Percentiles rank a stretch among this genome's conserved stretches.
Conservation (phyloP, 805 yeast genomes). For the Saturnispora diversa region DNA sequence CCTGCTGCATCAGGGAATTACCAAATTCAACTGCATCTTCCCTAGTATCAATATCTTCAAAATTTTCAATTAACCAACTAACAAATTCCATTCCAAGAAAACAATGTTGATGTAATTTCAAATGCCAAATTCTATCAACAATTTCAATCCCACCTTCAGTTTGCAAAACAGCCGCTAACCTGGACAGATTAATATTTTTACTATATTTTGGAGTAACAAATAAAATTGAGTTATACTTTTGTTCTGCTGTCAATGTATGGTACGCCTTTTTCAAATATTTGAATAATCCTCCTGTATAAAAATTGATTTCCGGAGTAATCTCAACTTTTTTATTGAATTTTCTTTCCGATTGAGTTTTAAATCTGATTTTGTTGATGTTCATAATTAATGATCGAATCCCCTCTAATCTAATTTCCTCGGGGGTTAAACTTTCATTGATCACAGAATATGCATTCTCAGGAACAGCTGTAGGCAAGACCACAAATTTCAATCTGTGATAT, state of each 20-base stretch:
- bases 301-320: conserved; percentile 64
- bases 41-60: conserved; percentile 69
- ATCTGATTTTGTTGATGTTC: conserved; percentile 50
- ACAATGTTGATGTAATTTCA: conserved; percentile 66
- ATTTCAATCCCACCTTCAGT: conserved; percentile 56
- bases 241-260: conserved; percentile 5
- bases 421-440: conserved; percentile 52
- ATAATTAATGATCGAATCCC: conserved; percentile 68
- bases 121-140: conserved; percentile 85
- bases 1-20: conserved; percentile 62
- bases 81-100: conserved; percentile 83
- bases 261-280: conserved; percentile 42
- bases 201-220: conserved; percentile 32
- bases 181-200: conserved; percentile 41
- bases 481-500: conserved; percentile 70
- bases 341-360: conserved; percentile 36
- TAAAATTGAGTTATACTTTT: conserved; percentile 15
- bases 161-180: conserved; percentile 60
- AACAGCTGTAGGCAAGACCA: conserved; percentile 69
- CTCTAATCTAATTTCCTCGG: conserved; percentile 89
- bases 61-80: conserved; percentile 72
- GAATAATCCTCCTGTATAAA: conserved; percentile 80
- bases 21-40: conserved; percentile 83
- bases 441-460: conserved; percentile 42
- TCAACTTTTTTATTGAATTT: conserved; percentile 35